Evolutionary conservation across 352 stramenopile genomes (phyloP).

Genomic region (Phytopythium boreale): DNA sequence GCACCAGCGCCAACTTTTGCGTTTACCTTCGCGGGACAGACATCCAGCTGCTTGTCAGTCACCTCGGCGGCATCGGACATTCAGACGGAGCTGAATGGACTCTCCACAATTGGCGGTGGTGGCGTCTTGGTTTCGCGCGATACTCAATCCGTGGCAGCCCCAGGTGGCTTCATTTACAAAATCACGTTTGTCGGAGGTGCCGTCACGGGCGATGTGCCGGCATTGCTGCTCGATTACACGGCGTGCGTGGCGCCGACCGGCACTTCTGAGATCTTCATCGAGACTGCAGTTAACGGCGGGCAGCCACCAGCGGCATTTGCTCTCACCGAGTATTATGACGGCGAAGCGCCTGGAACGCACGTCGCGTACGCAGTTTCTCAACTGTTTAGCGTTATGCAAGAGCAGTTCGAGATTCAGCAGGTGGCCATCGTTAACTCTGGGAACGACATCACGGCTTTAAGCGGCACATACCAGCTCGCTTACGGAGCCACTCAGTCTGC

Average conservation of each 20-base stretch:
- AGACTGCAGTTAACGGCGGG: conserved; percentile 22
- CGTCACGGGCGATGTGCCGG: conserved; percentile 48
- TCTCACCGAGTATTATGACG: conserved; percentile 44
- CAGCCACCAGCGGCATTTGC: conserved; percentile 32
- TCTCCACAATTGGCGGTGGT: conserved; percentile 31
- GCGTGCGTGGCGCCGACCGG: conserved; percentile 11
- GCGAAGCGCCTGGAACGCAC: conserved; percentile 41
- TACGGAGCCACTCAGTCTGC: conserved; percentile 26
- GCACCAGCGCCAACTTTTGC: conserved; percentile 26
- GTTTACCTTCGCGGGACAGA: conserved; percentile 42
- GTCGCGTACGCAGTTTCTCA: conserved; percentile 58
- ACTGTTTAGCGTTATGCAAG: conserved; percentile 65
- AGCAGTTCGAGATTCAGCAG: conserved; percentile 70
- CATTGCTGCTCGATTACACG: conserved; percentile 13
- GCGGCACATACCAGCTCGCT: conserved; percentile 40
- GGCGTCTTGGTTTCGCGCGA: conserved; percentile 53
- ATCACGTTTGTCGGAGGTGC: conserved; percentile 68
- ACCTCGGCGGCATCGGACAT: conserved; percentile 20
- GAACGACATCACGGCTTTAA: conserved; percentile 26
- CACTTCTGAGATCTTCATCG: conserved; percentile 18
- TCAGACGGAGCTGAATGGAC: conserved; percentile 17
- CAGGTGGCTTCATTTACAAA: conserved; percentile 55
- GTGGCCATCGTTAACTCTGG: conserved; percentile 44
- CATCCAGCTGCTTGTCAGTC: conserved; percentile 30
- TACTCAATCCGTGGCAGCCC: conserved; percentile 27